Evolutionary conservation across 2,329 filamentous ascomycete species (phyloP).

Genomic region (Dactylellina leptospora): DNA sequence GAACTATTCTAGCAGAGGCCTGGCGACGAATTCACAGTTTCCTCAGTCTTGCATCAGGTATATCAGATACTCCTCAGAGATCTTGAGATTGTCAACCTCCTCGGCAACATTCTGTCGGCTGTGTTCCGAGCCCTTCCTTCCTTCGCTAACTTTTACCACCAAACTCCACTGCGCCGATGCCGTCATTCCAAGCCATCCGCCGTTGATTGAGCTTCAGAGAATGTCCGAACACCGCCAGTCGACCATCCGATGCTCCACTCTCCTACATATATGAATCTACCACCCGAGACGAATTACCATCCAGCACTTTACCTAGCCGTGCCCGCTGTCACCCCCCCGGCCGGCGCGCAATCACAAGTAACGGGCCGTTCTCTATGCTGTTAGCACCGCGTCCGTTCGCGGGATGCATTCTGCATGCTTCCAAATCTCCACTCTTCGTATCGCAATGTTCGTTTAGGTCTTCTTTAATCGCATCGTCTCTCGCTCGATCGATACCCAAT

Average conservation of each 20-base stretch:
- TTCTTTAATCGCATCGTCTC: constrained; percentile 26
- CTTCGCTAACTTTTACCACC: constrained; percentile 17
- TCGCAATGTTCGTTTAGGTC: constrained; percentile 49
- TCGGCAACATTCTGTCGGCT: background rate
- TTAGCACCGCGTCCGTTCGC: constrained; percentile 44
- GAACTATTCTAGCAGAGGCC: background rate
- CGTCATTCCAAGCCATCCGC: constrained; percentile 14
- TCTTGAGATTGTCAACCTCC: background rate
- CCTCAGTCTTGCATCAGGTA: background rate
- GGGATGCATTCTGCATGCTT: constrained; percentile 52
- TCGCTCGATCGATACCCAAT: constrained; percentile 26
- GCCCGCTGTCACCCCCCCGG: background rate
- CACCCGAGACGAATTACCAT: background rate
- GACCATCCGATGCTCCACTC: constrained; percentile 40
- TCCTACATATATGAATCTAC: background rate
- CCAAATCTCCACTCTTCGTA: constrained; percentile 52
- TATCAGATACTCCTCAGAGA: background rate
- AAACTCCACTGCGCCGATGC: constrained; percentile 26
- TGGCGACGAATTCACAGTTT: no score
- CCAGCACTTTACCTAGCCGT: constrained; percentile 3
- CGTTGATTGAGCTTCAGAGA: constrained; percentile 14
- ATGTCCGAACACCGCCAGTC: constrained; percentile 34
- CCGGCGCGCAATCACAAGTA: constrained; percentile 15
- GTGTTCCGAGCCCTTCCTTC: background rate
- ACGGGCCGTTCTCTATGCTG: constrained; percentile 39